Conservation (phyloP, 306 rosid species). For the Pyrus betulifolia region DNA sequence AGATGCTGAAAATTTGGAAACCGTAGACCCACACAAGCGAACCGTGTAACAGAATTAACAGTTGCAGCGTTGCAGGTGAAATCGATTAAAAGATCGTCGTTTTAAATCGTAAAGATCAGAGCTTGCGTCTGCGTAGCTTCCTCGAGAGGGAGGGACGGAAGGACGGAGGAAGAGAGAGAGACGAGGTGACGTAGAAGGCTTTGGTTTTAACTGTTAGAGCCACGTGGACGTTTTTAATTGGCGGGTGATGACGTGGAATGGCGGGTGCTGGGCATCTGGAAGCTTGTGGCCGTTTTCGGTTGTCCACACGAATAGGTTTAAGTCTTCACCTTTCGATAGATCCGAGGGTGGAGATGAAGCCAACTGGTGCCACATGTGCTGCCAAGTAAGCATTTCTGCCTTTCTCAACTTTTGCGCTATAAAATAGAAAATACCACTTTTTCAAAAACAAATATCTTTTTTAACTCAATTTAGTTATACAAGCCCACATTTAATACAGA, state of each 20-base stretch:
- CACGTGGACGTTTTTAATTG: slow-evolving; percentile 31
- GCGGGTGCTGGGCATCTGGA: not conserved
- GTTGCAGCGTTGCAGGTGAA: not conserved
- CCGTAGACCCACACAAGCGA: not conserved
- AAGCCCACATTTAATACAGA: no score
- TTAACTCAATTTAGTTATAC: no score
- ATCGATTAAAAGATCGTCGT: not conserved
- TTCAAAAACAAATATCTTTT: no score
- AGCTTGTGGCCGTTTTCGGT: slow-evolving; percentile 21
- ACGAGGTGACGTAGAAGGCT: not conserved
- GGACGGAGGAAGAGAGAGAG: not conserved
- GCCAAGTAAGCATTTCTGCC: not conserved
- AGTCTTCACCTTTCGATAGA: not conserved
- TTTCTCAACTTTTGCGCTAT: not conserved
- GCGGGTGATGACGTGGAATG: slow-evolving; percentile 16
- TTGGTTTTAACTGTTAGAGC: no score
- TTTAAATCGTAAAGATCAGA: not conserved
- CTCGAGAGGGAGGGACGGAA: not conserved
- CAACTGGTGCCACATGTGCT: slow-evolving; percentile 2
- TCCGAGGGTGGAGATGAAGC: not conserved
- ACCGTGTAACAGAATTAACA: not conserved
- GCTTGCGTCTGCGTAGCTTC: not conserved
- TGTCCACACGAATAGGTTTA: slow-evolving; percentile 17
- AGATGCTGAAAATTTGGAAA: not conserved
- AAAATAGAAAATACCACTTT: not conserved